A percentile compares a stretch with the other conserved stretches of the same genome.
Evolutionary conservation across 2,329 filamentous ascomycete genomes (phyloP).

Genomic region (Xylariaceae sp.): DNA sequence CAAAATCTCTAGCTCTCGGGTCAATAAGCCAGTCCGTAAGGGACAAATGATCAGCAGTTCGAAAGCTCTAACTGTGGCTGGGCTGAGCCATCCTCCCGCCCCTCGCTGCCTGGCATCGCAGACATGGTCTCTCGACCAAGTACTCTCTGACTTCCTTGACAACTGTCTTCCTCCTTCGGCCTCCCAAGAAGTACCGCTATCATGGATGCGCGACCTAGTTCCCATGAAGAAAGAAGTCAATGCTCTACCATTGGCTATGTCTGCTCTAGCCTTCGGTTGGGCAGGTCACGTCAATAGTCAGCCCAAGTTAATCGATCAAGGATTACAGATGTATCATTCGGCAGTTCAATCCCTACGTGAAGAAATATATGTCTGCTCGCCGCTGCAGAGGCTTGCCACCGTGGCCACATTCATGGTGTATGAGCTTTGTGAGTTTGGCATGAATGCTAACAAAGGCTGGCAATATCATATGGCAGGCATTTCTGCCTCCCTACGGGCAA

Average conservation of each 20-base stretch:
- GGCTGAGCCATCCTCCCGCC: conserved; percentile 1
- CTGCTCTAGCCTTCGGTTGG: conserved; percentile 18
- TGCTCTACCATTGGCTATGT: conserved; percentile 16
- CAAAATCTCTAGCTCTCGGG: no score
- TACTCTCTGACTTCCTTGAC: conserved; percentile 13
- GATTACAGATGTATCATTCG: conserved; percentile 16
- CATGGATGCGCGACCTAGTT: conserved; percentile 13
- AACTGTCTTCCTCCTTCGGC: conserved; percentile 8
- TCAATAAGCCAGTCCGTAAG: no score
- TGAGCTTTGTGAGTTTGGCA: conserved; percentile 19
- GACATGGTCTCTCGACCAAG: conserved; percentile 11
- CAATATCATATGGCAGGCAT: conserved; percentile 14
- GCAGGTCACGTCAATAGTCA: conserved; percentile 10
- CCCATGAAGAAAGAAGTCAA: conserved; percentile 12
- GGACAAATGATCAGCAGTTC: no score
- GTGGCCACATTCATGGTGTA: conserved; percentile 14
- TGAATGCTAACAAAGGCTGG: conserved; percentile 13
- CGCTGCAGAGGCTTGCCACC: conserved; percentile 12
- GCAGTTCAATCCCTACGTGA: conserved; percentile 13
- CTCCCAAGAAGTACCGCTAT: conserved; percentile 12
- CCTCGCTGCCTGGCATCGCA: conserved; percentile 6
- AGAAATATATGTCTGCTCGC: conserved; percentile 10
- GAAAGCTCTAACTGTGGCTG: not conserved
- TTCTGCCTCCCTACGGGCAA: conserved; percentile 9
- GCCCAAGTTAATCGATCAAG: conserved; percentile 12